Percentiles rank a stretch among this genome's conserved stretches.
phyloP scores from a whole-genome alignment of 768 basidiomycete species.

The Leccinum pellstonianum region DNA sequence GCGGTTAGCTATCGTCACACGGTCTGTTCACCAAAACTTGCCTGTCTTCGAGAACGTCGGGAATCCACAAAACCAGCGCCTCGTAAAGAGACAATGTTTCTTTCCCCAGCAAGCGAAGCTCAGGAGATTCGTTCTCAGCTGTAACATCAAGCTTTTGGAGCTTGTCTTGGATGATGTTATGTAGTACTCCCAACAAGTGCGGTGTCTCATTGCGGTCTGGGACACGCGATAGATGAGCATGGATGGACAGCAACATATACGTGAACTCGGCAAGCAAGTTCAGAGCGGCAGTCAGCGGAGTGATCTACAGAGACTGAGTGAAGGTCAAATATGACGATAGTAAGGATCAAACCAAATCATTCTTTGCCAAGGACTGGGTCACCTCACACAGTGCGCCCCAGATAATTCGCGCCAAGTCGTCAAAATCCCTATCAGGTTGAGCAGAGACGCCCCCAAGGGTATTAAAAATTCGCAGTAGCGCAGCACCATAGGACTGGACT shows the following conservation, averaged over 20 bases:
- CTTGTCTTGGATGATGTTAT: slow-evolving; percentile 41
- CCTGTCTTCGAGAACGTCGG: slow-evolving; percentile 43
- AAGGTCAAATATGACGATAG: slow-evolving; percentile 1
- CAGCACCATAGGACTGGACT: slow-evolving; percentile 38
- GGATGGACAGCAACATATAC: slow-evolving; percentile 50
- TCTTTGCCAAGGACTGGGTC: slow-evolving; percentile 35
- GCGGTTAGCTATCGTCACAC: neutral
- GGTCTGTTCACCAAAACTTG: slow-evolving; percentile 13
- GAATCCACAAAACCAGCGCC: slow-evolving; percentile 47
- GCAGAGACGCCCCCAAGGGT: slow-evolving; percentile 27
- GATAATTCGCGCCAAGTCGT: slow-evolving; percentile 23
- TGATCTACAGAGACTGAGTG: slow-evolving; percentile 36
- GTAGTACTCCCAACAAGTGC: slow-evolving; percentile 40
- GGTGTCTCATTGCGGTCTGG: slow-evolving; percentile 29
- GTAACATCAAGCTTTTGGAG: slow-evolving; percentile 35
- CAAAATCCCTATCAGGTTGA: slow-evolving; percentile 21
- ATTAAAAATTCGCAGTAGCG: slow-evolving; percentile 39
- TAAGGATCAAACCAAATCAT: slow-evolving; percentile 40
- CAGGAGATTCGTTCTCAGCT: slow-evolving; percentile 23
- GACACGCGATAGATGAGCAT: slow-evolving; percentile 34
- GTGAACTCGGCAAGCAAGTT: slow-evolving; percentile 49
- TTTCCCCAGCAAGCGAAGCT: slow-evolving; percentile 35
- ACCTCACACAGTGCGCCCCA: slow-evolving; percentile 42
- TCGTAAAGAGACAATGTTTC: slow-evolving; percentile 53
- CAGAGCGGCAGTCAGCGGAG: slow-evolving; percentile 49